Base-by-base conservation (phyloP, 495 filamentous ascomycete genomes). In the Aspergillus biplanus region DNA sequence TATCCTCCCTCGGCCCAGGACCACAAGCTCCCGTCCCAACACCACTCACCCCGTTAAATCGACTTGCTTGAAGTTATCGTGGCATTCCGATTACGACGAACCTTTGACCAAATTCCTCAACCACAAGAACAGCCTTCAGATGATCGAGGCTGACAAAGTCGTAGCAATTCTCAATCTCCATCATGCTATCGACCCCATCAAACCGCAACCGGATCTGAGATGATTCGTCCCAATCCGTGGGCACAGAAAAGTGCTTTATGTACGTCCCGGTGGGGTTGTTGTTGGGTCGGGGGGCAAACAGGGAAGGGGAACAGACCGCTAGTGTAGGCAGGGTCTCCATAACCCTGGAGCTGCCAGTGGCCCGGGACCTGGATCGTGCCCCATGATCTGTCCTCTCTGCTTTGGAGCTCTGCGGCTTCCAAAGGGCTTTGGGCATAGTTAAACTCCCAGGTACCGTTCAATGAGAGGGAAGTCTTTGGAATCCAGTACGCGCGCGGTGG, bases 281-380 rank as follows among this genome's bases (percentile, higher is more conserved):
- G 48, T 80, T 78, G 0, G 85, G 82, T 3, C 0, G 85, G 86
- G 7, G 85, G 85, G 47, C 82, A 78, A 12, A 85, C 82, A 5
- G 84, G 84, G 56, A 86, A 87, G 15, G 83, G 87, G 57, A 76
- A 89, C 62, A 83, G 78, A 52, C 86, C 69, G 62, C 89, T 90
- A 5, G 83, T 86, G 63, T 87, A 87, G 16, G 85, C 82, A 5
- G 85, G 84, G 9, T 79, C 81, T 4, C 83, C 84, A 58, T 85
- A 83, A 33, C 85, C 86, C 61, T 89, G 84, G 12, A 86, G 71
- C 63, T 89, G 87, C 87, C 87, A 90, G 82, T 86, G 85, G n/a
- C 85, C 83, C 0, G 86, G 87, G 8, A 89, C 87, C 42, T 76
- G 57, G 56, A 88, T 78, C 46, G 78, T 71, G 34, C 73, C 73